Evolutionary conservation across 257 asterid species (phyloP), one percentile per base, ranked within the genome.

Genomic region (Vinca minor): DNA sequence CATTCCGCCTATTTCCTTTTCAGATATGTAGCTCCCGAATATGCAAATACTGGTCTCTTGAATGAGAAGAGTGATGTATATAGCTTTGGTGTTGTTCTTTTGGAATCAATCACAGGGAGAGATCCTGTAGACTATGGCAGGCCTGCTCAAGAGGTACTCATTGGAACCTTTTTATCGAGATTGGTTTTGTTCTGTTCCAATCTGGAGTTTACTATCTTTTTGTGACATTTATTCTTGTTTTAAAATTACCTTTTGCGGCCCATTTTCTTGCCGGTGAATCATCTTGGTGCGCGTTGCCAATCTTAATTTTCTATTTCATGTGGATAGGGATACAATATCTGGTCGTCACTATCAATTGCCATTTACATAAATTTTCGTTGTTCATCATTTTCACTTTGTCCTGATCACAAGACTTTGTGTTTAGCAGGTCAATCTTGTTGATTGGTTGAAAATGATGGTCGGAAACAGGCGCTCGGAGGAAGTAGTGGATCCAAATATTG

Each of bases 21-120:
- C 89, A 92, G 98, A 57, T 92, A 92, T 62, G 98, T 92, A 74
- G 98, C 98, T 74, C 98, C 98, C 36, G 96, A 92, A 74, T 92
- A 92, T 77, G 98, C 96, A 52, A 92, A 89, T 74, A 82, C 90
- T 4, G 98, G 97, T 41, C 95, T 92, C 73, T 70, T 92, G 67
- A 92, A 92, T 58, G 98, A 89, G 72, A 91, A 88, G 82, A 91
- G 95, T 61, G 98, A 89, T 68, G 87, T 91, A 34, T 88, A 91
- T 73, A 91, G 98, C 84, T 91, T 88, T 64, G 98, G 98, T 31
- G 95, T 91, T 64, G 74, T 91, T 71, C 76, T 92, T 57, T 69
- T 92, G 59, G 98, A 92, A 84, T 83, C 97, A 57, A 86, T 89
- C 64, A 93, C 97, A 0, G 96, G 96, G 79, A 78, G 99, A 78